Base-by-base conservation (phyloP, 805 yeast genomes). In the Saccharomycopsis sp. region DNA sequence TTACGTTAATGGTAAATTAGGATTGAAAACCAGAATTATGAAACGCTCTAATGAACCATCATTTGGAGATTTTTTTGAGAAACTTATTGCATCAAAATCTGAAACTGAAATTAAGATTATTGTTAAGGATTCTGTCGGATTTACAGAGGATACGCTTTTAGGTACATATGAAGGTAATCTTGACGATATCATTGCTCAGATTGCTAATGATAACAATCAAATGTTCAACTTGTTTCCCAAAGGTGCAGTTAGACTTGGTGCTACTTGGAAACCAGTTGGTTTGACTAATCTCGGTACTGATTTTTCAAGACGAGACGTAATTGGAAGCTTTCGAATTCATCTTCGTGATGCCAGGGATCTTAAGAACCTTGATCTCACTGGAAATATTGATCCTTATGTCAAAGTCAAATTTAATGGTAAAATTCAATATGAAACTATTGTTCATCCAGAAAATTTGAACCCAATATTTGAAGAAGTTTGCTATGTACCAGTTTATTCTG, bases 331-430 rank as follows among this genome's bases (percentile, higher is more conserved):
- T 22, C 74, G 81, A 64, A 55, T 85, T 31, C 78, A 76, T 54
- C 54, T 85, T 40, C 70, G 78, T 47, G 63, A 67, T 27, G 82
- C 80, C 14, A 58, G 58, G 8, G 73, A 75, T 33, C 62, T 79
- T 53, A 65, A 71, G 53, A 59, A 78, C 53, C 62, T 82, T 53
- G 84, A 81, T 53, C 71, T 79, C 13, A 72, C 82, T 41, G 90
- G 93, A 45, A 75, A 72, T 45, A 78, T 83, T 54, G 89, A 85
- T 61, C 93, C 94, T 3, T 84, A 82, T 54, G 77, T 81, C 32
- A 70, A 74, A 48, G 69, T 83, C 7, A 55, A 74, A 29, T 60
- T 76, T 47, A 77, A 79, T 55, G 83, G 82, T 53, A 74, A 74
- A 57, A 56, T 74, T 32, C 70, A 69, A 49, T 81, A 71, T 43